Conservation (phyloP, 192 early-diverging fungal genomes). For the Coemansia sp. region DNA sequence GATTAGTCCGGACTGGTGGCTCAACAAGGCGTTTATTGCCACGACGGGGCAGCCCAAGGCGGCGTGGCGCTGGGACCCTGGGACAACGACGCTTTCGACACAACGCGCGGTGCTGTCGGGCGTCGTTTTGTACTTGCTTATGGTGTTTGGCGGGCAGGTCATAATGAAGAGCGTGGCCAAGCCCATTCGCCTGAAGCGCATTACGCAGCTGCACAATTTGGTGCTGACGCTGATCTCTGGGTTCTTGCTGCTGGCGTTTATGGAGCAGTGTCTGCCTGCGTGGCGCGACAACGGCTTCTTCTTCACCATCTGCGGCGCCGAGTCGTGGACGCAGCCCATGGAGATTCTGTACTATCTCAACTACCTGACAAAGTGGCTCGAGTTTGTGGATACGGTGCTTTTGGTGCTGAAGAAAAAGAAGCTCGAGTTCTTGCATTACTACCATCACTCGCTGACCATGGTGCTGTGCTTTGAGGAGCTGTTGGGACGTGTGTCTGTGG, state of each 20-base stretch:
- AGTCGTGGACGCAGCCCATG: conserved; percentile 77
- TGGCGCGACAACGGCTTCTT: conserved; percentile 68
- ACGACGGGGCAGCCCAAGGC: conserved; percentile 53
- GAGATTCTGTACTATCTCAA: conserved; percentile 88
- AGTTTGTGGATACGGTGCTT: conserved; percentile 87
- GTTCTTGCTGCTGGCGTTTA: conserved; percentile 69
- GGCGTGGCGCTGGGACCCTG: conserved; percentile 56
- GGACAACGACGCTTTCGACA: conserved; percentile 50
- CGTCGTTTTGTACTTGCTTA: conserved; percentile 66
- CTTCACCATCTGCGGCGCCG: conserved; percentile 67
- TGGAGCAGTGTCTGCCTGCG: conserved; percentile 78
- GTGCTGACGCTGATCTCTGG: conserved; percentile 73
- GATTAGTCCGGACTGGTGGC: conserved; percentile 57
- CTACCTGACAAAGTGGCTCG: conserved; percentile 92
- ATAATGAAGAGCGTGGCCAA: conserved; percentile 64
- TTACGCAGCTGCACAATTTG: conserved; percentile 81
- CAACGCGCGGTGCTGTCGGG: conserved; percentile 52
- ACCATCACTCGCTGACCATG: conserved; percentile 92
- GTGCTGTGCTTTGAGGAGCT: conserved; percentile 84
- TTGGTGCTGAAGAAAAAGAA: conserved; percentile 83
- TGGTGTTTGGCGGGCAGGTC: conserved; percentile 78
- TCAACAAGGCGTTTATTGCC: conserved; percentile 50
- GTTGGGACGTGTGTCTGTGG: conserved; percentile 72
- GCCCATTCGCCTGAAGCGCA: conserved; percentile 60
- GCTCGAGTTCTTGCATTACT: conserved; percentile 90